phyloP scores from a whole-genome alignment of 2,329 filamentous ascomycete genomes.

The Penicillium digitatum region DNA sequence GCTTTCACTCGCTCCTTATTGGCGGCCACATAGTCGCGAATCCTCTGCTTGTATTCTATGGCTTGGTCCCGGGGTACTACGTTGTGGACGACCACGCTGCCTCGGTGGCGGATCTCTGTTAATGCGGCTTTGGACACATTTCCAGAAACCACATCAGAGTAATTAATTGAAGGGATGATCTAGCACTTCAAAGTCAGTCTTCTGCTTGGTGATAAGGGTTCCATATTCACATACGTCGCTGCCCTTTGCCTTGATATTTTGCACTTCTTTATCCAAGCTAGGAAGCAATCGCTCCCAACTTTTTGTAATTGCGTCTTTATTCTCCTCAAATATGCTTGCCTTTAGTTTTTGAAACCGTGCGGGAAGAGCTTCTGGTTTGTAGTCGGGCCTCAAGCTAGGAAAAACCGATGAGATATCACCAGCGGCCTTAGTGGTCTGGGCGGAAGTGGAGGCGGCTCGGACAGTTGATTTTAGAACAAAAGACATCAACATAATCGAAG shows the following conservation, averaged over 20 bases:
- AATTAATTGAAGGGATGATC: slow-evolving; percentile 45
- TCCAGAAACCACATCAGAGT: slow-evolving; percentile 38
- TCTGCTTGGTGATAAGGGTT: background rate
- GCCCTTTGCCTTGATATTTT: slow-evolving; percentile 40
- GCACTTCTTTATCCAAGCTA: slow-evolving; percentile 40
- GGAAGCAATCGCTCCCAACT: slow-evolving; percentile 44
- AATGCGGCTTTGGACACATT: slow-evolving; percentile 33
- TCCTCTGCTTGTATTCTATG: slow-evolving; percentile 59
- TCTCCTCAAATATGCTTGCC: slow-evolving; percentile 34
- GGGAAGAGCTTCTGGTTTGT: slow-evolving; percentile 41
- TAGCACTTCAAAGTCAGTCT: slow-evolving; percentile 13
- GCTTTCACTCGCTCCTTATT: slow-evolving; percentile 55
- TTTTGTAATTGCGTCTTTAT: slow-evolving; percentile 37
- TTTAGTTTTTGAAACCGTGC: slow-evolving; percentile 44
- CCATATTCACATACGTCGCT: slow-evolving; percentile 33
- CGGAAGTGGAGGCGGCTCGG: slow-evolving; percentile 30
- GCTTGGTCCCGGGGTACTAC: slow-evolving; percentile 63
- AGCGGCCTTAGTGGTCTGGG: slow-evolving; percentile 41
- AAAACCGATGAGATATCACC: slow-evolving; percentile 50
- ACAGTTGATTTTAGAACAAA: slow-evolving; percentile 27
- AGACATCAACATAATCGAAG: slow-evolving; percentile 28
- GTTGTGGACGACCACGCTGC: slow-evolving; percentile 60
- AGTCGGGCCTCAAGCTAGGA: slow-evolving; percentile 43
- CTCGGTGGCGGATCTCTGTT: slow-evolving; percentile 56
- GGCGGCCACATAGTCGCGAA: slow-evolving; percentile 61